phyloP scores from a whole-genome alignment of 1,139 yeast species.

The Diutina pseudorugosa region DNA sequence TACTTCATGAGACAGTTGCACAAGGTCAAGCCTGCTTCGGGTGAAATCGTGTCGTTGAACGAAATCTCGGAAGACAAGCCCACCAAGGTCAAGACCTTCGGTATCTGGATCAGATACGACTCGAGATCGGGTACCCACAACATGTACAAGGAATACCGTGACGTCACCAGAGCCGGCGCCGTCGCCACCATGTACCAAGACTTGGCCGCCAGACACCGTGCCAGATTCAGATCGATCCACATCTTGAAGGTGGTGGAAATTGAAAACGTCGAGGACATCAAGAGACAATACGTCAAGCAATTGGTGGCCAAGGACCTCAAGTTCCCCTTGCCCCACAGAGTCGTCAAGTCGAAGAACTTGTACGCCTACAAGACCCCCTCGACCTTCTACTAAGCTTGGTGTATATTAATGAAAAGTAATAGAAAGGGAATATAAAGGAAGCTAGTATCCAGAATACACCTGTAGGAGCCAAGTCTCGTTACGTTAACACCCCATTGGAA shows the following conservation, averaged over 20 bases:
- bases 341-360: conserved; percentile 79
- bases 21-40: conserved; percentile 99
- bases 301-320: conserved; percentile 90
- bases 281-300: conserved; percentile 99
- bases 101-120: conserved; percentile 99
- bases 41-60: conserved; percentile 95
- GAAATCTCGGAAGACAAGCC: conserved; percentile 90
- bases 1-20: conserved; percentile 98
- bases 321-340: conserved; percentile 99
- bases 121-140: conserved; percentile 99
- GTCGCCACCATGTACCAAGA: conserved; percentile 98
- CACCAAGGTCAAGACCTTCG: conserved; percentile 99
- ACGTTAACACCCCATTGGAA: too few species aligned
- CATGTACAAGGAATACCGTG: conserved; percentile 99
- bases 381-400: conserved; percentile 67
- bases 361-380: conserved; percentile 91
- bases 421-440: neutral
- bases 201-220: conserved; percentile 99
- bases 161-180: conserved; percentile 97
- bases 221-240: conserved; percentile 99
- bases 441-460: neutral
- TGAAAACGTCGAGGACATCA: conserved; percentile 94
- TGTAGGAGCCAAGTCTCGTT: neutral
- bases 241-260: conserved; percentile 97
- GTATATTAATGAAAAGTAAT: conserved; percentile 4